phyloP scores from a whole-genome alignment of 2,329 filamentous ascomycete species.

The Magnaporthiopsis rhizophila region DNA sequence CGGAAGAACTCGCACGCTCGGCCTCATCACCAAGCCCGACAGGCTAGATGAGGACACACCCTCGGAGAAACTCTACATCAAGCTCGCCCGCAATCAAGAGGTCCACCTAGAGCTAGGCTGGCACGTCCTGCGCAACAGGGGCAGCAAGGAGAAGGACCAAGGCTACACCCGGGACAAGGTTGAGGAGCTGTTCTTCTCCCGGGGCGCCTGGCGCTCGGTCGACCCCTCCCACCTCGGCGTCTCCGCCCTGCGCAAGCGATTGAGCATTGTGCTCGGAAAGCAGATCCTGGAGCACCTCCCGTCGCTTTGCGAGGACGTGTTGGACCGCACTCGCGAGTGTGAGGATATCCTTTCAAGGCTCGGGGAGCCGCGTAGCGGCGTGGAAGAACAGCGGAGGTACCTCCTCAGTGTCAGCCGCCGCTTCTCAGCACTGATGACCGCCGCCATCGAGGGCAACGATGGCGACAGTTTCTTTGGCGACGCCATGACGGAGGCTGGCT shows the following conservation, averaged over 20 bases:
- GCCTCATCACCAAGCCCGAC: conserved; percentile 53
- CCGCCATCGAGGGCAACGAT: conserved; percentile 22
- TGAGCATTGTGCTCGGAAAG: conserved; percentile 41
- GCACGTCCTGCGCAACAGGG: conserved; percentile 42
- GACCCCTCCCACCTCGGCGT: conserved; percentile 35
- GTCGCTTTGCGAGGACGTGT: conserved; percentile 33
- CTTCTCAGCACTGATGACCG: conserved; percentile 18
- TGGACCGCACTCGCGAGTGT: conserved; percentile 25
- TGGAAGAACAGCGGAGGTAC: conserved; percentile 19
- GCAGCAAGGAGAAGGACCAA: conserved; percentile 30
- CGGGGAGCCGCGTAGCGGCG: conserved; percentile 4
- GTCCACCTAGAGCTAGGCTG: conserved; percentile 42
- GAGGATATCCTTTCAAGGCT: conserved; percentile 33
- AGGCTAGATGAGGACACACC: conserved; percentile 26
- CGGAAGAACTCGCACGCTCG: conserved; percentile 42
- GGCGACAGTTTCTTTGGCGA: conserved; percentile 16
- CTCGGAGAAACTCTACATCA: conserved; percentile 30
- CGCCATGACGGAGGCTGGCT: conserved; percentile 19
- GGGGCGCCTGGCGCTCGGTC: conserved; percentile 30
- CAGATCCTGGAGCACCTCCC: conserved; percentile 41
- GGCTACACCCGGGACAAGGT: no score
- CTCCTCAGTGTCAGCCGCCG: conserved; percentile 19
- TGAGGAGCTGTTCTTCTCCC: conserved; percentile 36
- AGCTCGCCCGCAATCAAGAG: conserved; percentile 36
- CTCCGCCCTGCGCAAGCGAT: conserved; percentile 33